These are phyloP conservation scores for Aegilops tauschii DNA, from an alignment of 176 grass and related monocot genomes.

Conservation along the genomic window DNA sequence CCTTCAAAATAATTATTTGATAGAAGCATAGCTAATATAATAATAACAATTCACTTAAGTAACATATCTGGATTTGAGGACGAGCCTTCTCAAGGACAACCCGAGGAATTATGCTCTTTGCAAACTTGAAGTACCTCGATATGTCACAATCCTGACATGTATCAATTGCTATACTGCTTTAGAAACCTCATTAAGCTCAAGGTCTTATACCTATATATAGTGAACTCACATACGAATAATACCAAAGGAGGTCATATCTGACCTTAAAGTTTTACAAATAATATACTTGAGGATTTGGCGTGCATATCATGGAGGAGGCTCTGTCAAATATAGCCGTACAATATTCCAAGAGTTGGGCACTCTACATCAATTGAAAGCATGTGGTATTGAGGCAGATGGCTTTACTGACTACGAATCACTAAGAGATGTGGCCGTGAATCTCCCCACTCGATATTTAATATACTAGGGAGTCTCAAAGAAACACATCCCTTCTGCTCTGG, in stretches of 20 bases:
- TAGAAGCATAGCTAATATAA: too few relatives aligned
- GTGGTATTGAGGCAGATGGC: not conserved
- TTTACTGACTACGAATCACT: not conserved
- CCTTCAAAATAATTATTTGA: too few relatives aligned
- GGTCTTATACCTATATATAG: slow-evolving; percentile 24
- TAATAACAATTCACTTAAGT: too few relatives aligned
- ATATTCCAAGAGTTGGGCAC: not conserved
- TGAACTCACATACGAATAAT: not conserved
- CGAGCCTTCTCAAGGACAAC: too few relatives aligned
- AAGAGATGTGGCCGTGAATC: not conserved
- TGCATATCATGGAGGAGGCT: not conserved
- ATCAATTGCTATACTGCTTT: not conserved
- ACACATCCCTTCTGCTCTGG: not conserved
- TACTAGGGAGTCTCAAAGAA: not conserved
- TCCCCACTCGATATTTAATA: not conserved
- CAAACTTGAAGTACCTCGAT: too few relatives aligned
- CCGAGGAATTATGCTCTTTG: too few relatives aligned
- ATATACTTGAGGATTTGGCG: not conserved
- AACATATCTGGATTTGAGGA: too few relatives aligned
- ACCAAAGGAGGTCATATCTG: not conserved
- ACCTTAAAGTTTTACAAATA: not conserved
- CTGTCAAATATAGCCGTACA: too few relatives aligned
- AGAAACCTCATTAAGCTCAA: slow-evolving; percentile 23
- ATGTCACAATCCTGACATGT: not conserved
- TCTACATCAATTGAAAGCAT: not conserved